Base-by-base conservation (phyloP, 208 protist species). In the Leishmania martiniquensis region DNA sequence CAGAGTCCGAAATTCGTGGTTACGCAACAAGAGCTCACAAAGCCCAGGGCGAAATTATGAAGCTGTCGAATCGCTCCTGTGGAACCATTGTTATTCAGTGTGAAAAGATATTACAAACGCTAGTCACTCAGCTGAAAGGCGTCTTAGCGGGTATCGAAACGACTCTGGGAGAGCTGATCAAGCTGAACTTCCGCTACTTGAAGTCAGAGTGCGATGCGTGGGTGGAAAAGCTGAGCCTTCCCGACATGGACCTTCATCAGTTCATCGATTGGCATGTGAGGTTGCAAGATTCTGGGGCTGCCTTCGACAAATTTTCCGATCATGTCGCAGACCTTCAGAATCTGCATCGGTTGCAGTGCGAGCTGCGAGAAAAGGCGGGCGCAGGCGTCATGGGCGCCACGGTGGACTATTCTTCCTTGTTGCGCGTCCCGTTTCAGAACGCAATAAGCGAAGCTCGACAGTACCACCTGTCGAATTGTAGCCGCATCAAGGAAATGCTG, bases 251-350 rank as follows among this genome's bases (percentile, higher is more conserved):
- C 32, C 76, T 93, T 7, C 83, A 82, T 1, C 57, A 69, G 13
- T 95, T 89, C 49, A 78, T 87, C 34, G 73, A 74, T 29, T 95
- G 91, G 91, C 49, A 90, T 49, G 55, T 87, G 13, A 59, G 75
- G 42, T 52, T 90, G 37, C 85, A 84, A 6, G 72, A 87, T 25
- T 85, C 82, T 1, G 84, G 90, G 25, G 72, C 78, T 1, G 71
- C 69, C 25, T 81, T 85, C 45, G 80, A 90, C 17, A 63, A 78
- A 13, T 90, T 92, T 72, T 22, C 78, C 32, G 75, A 87, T 42
- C 52, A 83, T 34, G 84, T 88, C 1, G 49, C 75, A 5, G 86
- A 90, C 55, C 62, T 93, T 45, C 86, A 95, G 49, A 87, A 81
- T 52, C 73, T 95, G 22, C 82, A 85, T 55, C 80, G 75, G 10